These are phyloP conservation scores for Exophiala calicioides DNA, from an alignment of 2,329 filamentous ascomycete genomes.

Conservation along the genomic window DNA sequence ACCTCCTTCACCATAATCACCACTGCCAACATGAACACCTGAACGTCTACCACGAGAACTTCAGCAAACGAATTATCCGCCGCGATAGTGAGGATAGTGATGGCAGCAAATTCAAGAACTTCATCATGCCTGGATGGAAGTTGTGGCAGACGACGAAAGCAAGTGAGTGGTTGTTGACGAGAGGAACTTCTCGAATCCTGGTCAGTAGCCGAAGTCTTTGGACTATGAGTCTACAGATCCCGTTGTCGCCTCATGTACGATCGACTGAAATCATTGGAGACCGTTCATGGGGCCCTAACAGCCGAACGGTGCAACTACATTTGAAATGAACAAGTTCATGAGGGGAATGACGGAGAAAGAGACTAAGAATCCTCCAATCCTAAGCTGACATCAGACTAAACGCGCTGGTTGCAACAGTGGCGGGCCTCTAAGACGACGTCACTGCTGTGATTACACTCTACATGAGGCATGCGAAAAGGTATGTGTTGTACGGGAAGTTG, in stretches of 20 bases:
- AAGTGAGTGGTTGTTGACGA: conserved; percentile 11
- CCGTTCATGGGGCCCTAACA: no score
- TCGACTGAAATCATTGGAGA: no score
- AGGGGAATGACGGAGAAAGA: no score
- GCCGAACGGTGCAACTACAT: no score
- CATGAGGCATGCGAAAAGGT: background rate
- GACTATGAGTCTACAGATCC: no score
- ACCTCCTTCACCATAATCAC: no score
- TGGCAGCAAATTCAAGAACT: conserved; percentile 5
- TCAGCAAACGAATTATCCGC: conserved; percentile 8
- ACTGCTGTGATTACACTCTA: background rate
- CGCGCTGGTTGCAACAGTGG: no score
- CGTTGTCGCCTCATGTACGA: no score
- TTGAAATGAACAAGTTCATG: no score
- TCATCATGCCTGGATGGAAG: conserved; percentile 9
- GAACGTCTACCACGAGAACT: no score
- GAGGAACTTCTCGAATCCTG: conserved; percentile 7
- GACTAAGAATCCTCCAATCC: no score
- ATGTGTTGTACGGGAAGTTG: conserved; percentile 3
- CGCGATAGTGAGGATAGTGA: conserved; percentile 11
- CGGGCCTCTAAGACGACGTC: conserved; percentile 1
- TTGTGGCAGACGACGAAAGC: conserved; percentile 10
- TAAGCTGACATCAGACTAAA: no score
- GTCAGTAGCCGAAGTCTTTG: background rate
- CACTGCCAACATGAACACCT: conserved; percentile 8